Evolutionary conservation across 2,329 filamentous ascomycete species (phyloP).

Genomic region (Talaromyces sp.): DNA sequence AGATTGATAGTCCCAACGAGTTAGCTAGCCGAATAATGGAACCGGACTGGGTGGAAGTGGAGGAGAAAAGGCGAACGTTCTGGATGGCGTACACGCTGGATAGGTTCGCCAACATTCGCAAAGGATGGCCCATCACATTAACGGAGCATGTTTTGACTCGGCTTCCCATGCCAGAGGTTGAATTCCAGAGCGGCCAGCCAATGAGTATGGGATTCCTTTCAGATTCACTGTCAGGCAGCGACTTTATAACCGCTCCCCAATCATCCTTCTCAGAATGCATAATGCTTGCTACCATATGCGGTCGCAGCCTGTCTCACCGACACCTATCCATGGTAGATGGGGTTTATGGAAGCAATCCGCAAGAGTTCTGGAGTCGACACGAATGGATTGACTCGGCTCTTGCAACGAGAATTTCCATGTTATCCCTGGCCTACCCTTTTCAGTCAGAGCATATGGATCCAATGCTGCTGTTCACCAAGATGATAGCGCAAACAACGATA

Average conservation of each 20-base stretch:
- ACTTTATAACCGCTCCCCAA: conserved; percentile 15
- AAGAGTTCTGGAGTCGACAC: conserved; percentile 19
- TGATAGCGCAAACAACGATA: conserved; percentile 18
- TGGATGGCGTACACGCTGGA: conserved; percentile 93
- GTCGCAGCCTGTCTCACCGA: conserved; percentile 14
- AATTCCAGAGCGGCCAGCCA: conserved; percentile 32
- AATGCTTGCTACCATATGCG: conserved; percentile 26
- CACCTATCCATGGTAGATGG: conserved; percentile 16
- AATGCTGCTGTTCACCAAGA: conserved; percentile 19
- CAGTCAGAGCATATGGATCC: conserved; percentile 15
- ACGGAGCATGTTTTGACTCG: conserved; percentile 34
- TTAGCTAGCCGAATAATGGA: conserved; percentile 91
- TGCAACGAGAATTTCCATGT: conserved; percentile 14
- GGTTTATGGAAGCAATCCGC: conserved; percentile 15
- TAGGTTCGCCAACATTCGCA: conserved; percentile 90
- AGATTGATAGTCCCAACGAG: conserved; percentile 71
- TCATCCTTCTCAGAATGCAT: conserved; percentile 32
- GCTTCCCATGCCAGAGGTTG: conserved; percentile 32
- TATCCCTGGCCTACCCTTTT: conserved; percentile 16
- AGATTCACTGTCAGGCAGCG: conserved; percentile 23
- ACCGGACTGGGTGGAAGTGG: conserved; percentile 87
- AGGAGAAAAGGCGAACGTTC: conserved; percentile 86
- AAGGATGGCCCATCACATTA: conserved; percentile 92
- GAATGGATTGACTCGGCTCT: conserved; percentile 18
- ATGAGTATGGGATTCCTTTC: conserved; percentile 26